Conservation (phyloP, 495 filamentous ascomycete genomes). For the Jackrogersella minutella region DNA sequence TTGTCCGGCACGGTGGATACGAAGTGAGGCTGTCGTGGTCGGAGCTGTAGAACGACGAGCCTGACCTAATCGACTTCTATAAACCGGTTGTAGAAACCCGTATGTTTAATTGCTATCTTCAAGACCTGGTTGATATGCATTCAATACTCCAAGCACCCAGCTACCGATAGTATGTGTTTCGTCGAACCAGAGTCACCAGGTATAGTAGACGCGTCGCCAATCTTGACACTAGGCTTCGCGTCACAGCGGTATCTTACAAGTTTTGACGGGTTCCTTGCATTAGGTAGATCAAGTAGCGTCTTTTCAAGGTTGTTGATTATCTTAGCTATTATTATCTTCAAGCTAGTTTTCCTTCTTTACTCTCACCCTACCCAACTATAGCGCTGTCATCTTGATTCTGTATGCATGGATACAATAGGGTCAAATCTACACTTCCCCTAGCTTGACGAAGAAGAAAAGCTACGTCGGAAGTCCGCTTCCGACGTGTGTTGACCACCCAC, state of each 20-base stretch:
- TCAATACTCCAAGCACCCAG: background rate
- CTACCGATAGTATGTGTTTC: background rate
- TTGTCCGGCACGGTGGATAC: constrained; percentile 30
- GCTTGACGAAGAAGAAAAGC: constrained; percentile 13
- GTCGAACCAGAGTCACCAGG: background rate
- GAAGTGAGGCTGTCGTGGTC: constrained; percentile 18
- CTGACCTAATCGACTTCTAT: background rate
- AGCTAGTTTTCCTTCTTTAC: background rate
- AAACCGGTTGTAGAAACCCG: background rate
- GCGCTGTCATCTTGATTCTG: background rate
- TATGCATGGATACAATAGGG: background rate
- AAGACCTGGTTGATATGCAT: background rate
- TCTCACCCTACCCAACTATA: background rate
- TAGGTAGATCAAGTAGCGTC: background rate
- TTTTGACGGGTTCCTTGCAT: background rate
- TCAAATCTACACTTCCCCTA: background rate
- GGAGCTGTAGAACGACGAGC: background rate
- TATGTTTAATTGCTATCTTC: constrained; percentile 11
- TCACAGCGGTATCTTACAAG: background rate
- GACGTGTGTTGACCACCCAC: background rate
- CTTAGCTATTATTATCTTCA: background rate
- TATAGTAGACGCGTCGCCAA: background rate
- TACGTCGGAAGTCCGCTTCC: background rate
- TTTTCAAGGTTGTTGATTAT: background rate
- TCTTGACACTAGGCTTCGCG: background rate